Percentiles rank a stretch among this genome's conserved stretches.
phyloP scores from a whole-genome alignment of 2,329 filamentous ascomycete genomes.

The Periconia sp. region DNA sequence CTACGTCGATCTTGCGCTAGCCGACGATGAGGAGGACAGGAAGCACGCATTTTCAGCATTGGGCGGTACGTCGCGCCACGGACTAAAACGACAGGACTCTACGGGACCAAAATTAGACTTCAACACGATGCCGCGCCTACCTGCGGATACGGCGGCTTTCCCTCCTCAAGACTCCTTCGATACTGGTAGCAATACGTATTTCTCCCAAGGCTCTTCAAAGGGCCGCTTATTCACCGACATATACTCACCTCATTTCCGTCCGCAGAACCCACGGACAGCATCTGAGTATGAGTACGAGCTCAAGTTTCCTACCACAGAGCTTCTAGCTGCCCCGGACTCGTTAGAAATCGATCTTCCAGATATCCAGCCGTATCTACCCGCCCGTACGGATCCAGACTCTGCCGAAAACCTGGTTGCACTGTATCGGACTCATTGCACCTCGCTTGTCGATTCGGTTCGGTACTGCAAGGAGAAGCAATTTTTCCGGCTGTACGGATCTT shows the following conservation, averaged over 20 bases:
- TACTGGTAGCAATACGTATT: conserved; percentile 33
- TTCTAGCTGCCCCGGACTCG: conserved; percentile 65
- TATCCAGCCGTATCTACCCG: conserved; percentile 80
- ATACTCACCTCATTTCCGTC: conserved; percentile 49
- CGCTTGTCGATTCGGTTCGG: conserved; percentile 90
- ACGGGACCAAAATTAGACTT: conserved; percentile 41
- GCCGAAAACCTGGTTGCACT: conserved; percentile 85
- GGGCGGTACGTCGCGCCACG: conserved; percentile 15
- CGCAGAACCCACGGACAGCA: conserved; percentile 44
- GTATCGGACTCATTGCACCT: conserved; percentile 94
- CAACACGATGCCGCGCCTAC: conserved; percentile 47
- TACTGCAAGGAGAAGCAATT: conserved; percentile 98
- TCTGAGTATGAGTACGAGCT: conserved; percentile 67
- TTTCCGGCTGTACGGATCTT: conserved; percentile 91
- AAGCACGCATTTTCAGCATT: background rate
- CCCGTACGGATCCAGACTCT: conserved; percentile 82
- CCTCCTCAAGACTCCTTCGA: conserved; percentile 37
- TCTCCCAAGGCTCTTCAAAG: conserved; percentile 49
- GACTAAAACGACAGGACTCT: conserved; percentile 40
- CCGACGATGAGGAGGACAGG: conserved; percentile 49
- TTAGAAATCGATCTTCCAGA: conserved; percentile 81
- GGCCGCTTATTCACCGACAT: conserved; percentile 56
- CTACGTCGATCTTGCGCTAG: conserved; percentile 67
- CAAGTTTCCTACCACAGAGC: conserved; percentile 65
- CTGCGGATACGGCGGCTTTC: conserved; percentile 57